Evolutionary conservation across 176 grass and related monocot genomes (phyloP), one percentile per base, ranked within the genome.

Genomic region (Carex myosuroides): DNA sequence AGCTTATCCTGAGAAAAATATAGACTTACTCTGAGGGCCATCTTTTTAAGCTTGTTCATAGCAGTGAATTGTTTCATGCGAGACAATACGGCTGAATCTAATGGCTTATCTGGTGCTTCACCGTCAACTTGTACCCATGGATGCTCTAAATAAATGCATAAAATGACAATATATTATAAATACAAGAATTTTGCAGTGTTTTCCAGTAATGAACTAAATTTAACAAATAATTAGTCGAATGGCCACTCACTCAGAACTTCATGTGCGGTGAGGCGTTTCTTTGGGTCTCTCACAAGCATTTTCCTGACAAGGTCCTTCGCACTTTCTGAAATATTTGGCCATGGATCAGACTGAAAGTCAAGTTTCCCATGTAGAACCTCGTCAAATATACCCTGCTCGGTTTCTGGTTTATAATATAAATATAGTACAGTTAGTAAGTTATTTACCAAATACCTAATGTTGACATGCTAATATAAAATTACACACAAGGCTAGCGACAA

Each of bases 381-480:
- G 57, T 97, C 94, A 81, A 97, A 97, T 91, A 97, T 97, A 1
- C 90, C 94, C 85, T 97, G 94, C 90, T 97, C 94, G 10, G 86
- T 87, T 91, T 97, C 94, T 97, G 89, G 3, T 87, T 1, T 0
- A 56, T 18, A 59, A 54, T n/a, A 54, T 67, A 9, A 53, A 64
- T 50, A 69, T 17, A 50, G 50, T 8, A 57, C 26, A 17, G 41
- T 83, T 83, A 66, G 30, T 66, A 8, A 37, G 24, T 16, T 32
- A 66, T 65, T 64, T 64, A 64, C 17, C 56, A 33, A 52, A 12
- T 48, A 9, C 21, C 37, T 67, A 22, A 41, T 1, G 14, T 60
- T 29, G 62, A 18, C 57, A 20, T 81, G 71, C 20, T 13, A 14
- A 75, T 8, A 50, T 54, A 78, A 35, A 78, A 57, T 78, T 55